Base-by-base conservation (phyloP, 768 basidiomycete species). In the Arthromyces matolae region DNA sequence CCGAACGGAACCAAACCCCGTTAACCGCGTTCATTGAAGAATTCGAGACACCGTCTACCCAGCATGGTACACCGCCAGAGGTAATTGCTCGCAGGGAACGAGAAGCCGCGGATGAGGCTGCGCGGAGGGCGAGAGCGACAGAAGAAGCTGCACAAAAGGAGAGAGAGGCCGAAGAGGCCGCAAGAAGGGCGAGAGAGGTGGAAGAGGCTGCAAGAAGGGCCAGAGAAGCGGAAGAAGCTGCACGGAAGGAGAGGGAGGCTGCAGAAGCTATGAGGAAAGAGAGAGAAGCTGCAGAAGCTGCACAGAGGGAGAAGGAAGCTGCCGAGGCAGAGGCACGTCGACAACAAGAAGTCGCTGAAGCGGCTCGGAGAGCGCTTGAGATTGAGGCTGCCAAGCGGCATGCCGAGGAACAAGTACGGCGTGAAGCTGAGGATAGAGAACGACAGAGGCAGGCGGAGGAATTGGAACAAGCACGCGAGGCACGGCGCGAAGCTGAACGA, bases 21-120 rank as follows among this genome's bases (percentile, higher is more conserved):
- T 24, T 49, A 8, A 45, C 43, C 13, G 55, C 52, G 2, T 56
- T 53, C 27, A 49, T 56, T 24, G 52, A 53, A 33, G 55, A 57
- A 31, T 42, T 48, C 10, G 29, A 40, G 16, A 45, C 29, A n/a
- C 37, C 46, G 20, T 31, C 22, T 8, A 8, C 32, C 14, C 37
- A 12, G 19, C 36, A 18, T 27, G 23, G 20, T 24, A 46, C 18
- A 35, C 27, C 45, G 33, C 32, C 23, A 3, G 23, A 22, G 16
- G 32, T 13, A 24, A 16, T 34, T 2, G 22, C 40, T 14, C 46
- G 46, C 10, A 48, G 38, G 31, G 27, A 25, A 3, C 43, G 20
- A 27, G 41, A 29, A 13, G 33, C 24, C 27, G 43, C 33, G n/a
- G n/a, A n/a, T 8, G 36, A 49, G 8, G 42, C 34, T 16, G 48